Evolutionary conservation across 1,284 basidiomycete genomes (phyloP).

Genomic region (Rhodotorula sp.): DNA sequence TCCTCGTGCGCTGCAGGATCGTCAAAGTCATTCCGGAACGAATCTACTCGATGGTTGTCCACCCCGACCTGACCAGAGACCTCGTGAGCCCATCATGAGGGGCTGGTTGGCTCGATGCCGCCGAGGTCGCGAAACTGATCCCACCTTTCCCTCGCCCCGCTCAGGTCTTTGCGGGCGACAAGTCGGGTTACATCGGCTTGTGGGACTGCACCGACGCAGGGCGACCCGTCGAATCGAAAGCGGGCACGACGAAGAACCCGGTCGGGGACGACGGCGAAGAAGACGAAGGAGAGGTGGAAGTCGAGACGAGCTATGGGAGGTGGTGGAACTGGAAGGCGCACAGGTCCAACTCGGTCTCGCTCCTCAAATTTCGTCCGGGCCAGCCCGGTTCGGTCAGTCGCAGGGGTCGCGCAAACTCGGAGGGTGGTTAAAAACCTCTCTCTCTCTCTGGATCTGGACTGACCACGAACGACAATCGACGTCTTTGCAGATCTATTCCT

Average conservation of each 20-base stretch:
- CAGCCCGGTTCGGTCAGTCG: conserved; percentile 33
- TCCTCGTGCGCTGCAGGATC: conserved; percentile 4
- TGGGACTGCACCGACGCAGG: conserved; percentile 46
- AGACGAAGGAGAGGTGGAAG: conserved; percentile 41
- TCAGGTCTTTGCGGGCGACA: conserved; percentile 52
- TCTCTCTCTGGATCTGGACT: background rate
- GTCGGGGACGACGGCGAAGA: conserved; percentile 41
- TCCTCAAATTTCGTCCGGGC: conserved; percentile 26
- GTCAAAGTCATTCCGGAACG: conserved; percentile 51
- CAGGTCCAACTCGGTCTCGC: conserved; percentile 47
- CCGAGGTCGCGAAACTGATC: too few species aligned
- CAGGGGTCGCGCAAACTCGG: background rate
- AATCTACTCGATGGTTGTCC: conserved; percentile 53
- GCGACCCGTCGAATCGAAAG: background rate
- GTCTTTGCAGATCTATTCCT: conserved; percentile 49
- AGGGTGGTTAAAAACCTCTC: background rate
- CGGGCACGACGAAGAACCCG: background rate
- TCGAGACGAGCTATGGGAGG: conserved; percentile 40
- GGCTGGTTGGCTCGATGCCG: too few species aligned
- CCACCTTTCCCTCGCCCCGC: background rate
- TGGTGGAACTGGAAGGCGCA: conserved; percentile 53
- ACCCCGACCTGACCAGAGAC: conserved; percentile 51
- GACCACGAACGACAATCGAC: background rate
- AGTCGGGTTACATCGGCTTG: conserved; percentile 52
- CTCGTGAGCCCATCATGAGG: conserved; percentile 37